Percentiles rank a stretch among this genome's conserved stretches.
Conservation (phyloP, 768 basidiomycete genomes). For the Termitomyces heimii region DNA sequence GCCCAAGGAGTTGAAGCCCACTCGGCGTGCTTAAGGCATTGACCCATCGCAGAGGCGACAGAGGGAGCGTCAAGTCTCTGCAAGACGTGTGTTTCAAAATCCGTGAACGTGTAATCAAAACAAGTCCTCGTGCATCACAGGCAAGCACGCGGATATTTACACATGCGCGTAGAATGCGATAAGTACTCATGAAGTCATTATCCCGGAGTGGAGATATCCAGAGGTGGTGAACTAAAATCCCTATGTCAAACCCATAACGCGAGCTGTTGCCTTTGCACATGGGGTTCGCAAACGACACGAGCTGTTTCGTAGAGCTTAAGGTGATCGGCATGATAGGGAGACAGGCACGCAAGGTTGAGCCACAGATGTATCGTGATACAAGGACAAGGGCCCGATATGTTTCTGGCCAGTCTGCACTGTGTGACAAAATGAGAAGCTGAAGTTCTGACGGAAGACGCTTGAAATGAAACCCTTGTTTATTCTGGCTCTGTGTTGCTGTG, state of each 20-base stretch:
- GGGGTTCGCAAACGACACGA: slow-evolving; percentile 22
- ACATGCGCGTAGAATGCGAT: slow-evolving; percentile 23
- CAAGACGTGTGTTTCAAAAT: slow-evolving; percentile 22
- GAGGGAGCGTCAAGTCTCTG: slow-evolving; percentile 25
- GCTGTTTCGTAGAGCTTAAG: slow-evolving; percentile 24
- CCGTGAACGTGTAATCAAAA: slow-evolving; percentile 12
- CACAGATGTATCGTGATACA: slow-evolving; percentile 24
- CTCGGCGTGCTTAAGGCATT: slow-evolving; percentile 15
- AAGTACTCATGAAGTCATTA: slow-evolving; percentile 11
- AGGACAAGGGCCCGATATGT: slow-evolving; percentile 26
- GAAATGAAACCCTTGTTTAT: slow-evolving; percentile 20
- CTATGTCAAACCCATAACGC: slow-evolving; percentile 6
- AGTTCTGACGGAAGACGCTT: slow-evolving; percentile 26
- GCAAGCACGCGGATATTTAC: slow-evolving; percentile 24
- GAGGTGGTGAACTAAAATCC: slow-evolving; percentile 20
- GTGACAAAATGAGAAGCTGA: slow-evolving; percentile 22
- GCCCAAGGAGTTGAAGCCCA: slow-evolving; percentile 22
- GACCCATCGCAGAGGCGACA: slow-evolving; percentile 19
- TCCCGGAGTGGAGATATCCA: slow-evolving; percentile 28
- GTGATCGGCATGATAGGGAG: slow-evolving; percentile 27
- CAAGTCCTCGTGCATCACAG: slow-evolving; percentile 23
- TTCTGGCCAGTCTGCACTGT: slow-evolving; percentile 22
- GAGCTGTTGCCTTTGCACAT: slow-evolving; percentile 6
- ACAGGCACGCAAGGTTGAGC: slow-evolving; percentile 24
- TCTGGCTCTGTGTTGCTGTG: slow-evolving; percentile 13